These are phyloP conservation scores for Monosporascus sp. DNA, from an alignment of 2,329 filamentous ascomycete genomes.

Conservation along the genomic window DNA sequence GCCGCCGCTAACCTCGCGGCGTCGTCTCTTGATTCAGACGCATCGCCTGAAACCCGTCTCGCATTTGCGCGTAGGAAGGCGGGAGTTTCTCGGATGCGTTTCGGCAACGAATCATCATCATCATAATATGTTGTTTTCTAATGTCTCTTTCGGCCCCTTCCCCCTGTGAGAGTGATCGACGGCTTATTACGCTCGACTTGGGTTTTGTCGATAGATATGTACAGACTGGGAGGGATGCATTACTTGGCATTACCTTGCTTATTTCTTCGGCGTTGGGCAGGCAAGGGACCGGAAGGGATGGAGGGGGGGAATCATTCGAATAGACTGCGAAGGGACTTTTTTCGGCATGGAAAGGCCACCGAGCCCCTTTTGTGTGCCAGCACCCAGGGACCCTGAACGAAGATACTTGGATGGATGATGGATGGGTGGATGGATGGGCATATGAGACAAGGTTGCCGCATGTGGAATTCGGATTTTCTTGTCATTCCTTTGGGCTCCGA, in stretches of 20 bases:
- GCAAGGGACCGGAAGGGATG: neutral
- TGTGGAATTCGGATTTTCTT: constrained; percentile 9
- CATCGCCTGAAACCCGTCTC: too few relatives aligned
- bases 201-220: too few relatives aligned
- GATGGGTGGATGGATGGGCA: constrained; percentile 10
- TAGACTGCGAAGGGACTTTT: neutral
- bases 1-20: constrained; percentile 4
- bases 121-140: neutral
- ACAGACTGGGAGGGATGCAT: neutral
- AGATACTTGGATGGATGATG: constrained; percentile 6
- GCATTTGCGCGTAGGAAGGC: too few relatives aligned
- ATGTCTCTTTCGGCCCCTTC: neutral
- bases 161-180: neutral
- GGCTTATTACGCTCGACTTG: too few relatives aligned
- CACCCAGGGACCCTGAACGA: too few relatives aligned
- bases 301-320: too few relatives aligned
- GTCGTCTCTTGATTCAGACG: too few relatives aligned
- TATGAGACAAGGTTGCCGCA: constrained; percentile 11
- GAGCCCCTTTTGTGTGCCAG: neutral
- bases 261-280: constrained; percentile 6
- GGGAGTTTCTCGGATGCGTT: too few relatives aligned
- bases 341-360: neutral
- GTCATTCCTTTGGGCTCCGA: constrained; percentile 11
- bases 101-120: too few relatives aligned
- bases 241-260: neutral